Percentiles rank a stretch among this genome's conserved stretches.
Evolutionary conservation across 2,329 filamentous ascomycete genomes (phyloP).

Genomic region (Aplosporella prunicola): DNA sequence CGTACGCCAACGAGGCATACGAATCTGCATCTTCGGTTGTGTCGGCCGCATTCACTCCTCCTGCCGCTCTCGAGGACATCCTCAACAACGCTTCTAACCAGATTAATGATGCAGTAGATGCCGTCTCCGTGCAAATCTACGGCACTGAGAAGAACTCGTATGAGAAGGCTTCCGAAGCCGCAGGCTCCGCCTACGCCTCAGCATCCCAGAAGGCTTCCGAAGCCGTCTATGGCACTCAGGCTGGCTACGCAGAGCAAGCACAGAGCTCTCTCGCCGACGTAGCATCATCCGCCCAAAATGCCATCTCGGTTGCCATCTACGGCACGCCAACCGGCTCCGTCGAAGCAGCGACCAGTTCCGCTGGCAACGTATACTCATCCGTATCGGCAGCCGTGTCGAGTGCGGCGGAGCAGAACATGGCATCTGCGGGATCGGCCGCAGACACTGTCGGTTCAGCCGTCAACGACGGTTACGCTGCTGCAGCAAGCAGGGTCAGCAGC

Average conservation of each 20-base stretch:
- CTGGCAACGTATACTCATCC: slow-evolving; percentile 36
- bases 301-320: slow-evolving; percentile 49
- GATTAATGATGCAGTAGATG: slow-evolving; percentile 49
- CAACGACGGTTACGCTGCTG: slow-evolving; percentile 17
- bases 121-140: slow-evolving; percentile 49
- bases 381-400: slow-evolving; percentile 28
- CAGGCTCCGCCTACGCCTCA: slow-evolving; percentile 43
- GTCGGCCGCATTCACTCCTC: slow-evolving; percentile 45
- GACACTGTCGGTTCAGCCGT: slow-evolving; percentile 16
- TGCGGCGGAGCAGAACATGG: slow-evolving; percentile 32
- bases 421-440: slow-evolving; percentile 16
- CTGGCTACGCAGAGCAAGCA: slow-evolving; percentile 44
- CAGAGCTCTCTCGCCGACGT: slow-evolving; percentile 45
- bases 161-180: slow-evolving; percentile 46
- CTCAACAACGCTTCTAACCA: slow-evolving; percentile 48
- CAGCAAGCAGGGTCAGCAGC: slow-evolving; percentile 29
- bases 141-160: slow-evolving; percentile 45
- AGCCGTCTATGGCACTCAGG: slow-evolving; percentile 46
- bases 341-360: slow-evolving; percentile 36
- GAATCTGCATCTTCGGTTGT: slow-evolving; percentile 39
- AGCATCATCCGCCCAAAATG: slow-evolving; percentile 45
- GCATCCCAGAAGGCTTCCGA: slow-evolving; percentile 42
- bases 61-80: slow-evolving; percentile 49
- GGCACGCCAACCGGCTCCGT: slow-evolving; percentile 38
- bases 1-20: slow-evolving; percentile 42